Evolutionary conservation across 768 basidiomycete species (phyloP).

Genomic region (Cubamyces sp.): DNA sequence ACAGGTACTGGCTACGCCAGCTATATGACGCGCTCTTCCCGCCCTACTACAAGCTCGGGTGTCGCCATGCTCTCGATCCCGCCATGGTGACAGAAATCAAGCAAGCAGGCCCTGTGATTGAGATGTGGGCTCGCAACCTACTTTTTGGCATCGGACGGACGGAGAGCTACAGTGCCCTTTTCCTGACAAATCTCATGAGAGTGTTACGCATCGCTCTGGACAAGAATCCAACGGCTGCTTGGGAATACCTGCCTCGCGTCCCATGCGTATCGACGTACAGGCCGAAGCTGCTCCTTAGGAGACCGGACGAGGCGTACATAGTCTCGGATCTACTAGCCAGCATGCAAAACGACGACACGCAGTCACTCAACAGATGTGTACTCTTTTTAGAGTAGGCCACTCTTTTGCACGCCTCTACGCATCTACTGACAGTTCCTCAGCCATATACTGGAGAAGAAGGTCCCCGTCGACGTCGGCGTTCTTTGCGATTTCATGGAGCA

Average conservation of each 20-base stretch:
- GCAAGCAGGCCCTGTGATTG: conserved; percentile 42
- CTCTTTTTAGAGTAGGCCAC: conserved; percentile 35
- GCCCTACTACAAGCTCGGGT: conserved; percentile 49
- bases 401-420: background rate
- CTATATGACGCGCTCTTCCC: conserved; percentile 58
- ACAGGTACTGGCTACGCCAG: conserved; percentile 49
- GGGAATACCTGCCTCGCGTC: conserved; percentile 40
- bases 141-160: conserved; percentile 39
- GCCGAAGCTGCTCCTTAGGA: conserved; percentile 20
- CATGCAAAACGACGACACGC: conserved; percentile 4
- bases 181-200: conserved; percentile 47
- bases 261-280: conserved; percentile 30
- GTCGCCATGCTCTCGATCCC: conserved; percentile 40
- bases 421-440: conserved; percentile 35
- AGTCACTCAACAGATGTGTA: conserved; percentile 38
- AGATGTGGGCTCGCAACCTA: conserved; percentile 49
- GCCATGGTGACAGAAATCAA: conserved; percentile 44
- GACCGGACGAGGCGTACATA: conserved; percentile 1
- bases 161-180: conserved; percentile 21
- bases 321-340: conserved; percentile 24
- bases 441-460: conserved; percentile 42
- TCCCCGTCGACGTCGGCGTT: conserved; percentile 49
- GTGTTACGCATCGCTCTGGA: conserved; percentile 42
- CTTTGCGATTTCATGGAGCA: conserved; percentile 57
- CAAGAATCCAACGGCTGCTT: conserved; percentile 42